Base-by-base conservation (phyloP, 192 early-diverging fungal species). In the Coemansia asiatica region DNA sequence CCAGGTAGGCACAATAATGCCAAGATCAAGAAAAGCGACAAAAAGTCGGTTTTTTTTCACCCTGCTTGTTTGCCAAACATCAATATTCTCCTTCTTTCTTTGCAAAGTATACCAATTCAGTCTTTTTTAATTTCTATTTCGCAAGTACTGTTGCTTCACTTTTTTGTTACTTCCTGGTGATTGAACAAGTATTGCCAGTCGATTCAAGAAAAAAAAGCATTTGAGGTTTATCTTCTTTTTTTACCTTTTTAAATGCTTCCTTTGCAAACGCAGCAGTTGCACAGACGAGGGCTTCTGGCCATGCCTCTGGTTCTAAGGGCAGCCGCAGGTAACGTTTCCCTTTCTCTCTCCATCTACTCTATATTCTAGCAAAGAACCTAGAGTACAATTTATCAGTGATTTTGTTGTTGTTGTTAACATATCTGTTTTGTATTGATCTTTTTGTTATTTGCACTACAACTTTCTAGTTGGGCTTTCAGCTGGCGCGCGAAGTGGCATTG, bases 251-350 rank as follows among this genome's bases (percentile, higher is more conserved):
- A 26, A 13, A 60, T 60, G 36, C 16, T 47, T 21, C 19, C 31
- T 38, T 58, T 33, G 33, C 56, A 58, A 13, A 35, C 56, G 21
- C 56, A 58, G 19, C 56, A 33, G 56, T 18, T 23, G 56, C 29
- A 13, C 15, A 23, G 31, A n/a, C n/a, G n/a, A 18, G 33, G 19
- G 35, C 21, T 51, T 22, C 50, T 23, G 50, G 27, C 10, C 9
- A 22, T 18, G 18, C 35, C 56, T 15, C 18, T 58, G 56, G 23
- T 58, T 22, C 19, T 58, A 19, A 15, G 56, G 9, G 29, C 56
- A 2, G 56, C 33, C 6, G 38, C 56, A 58, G 56, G 56, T 58
- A 58, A 58, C 40, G 40, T 44, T 44, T 44, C 15, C 40, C 2
- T 13, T 16, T 2, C 12, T 5, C 40, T 12, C 15, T 12, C 31